Evolutionary conservation across 2,329 filamentous ascomycete species (phyloP), one percentile per base, ranked within the genome.

Genomic region (Xylaria sp.): DNA sequence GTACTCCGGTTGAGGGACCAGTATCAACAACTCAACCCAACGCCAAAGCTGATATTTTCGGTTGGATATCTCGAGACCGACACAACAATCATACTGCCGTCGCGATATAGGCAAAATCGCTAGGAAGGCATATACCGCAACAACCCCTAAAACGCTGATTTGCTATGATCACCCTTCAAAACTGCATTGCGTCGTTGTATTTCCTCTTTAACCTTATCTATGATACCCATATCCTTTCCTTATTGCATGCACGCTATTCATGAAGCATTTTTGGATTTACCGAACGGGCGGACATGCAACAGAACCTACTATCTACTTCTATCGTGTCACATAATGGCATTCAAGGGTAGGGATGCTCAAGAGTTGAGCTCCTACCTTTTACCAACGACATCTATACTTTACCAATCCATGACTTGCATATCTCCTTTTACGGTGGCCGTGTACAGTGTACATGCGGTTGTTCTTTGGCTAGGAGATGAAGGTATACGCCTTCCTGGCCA

Each of bases 11-110:
- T 73, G 70, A 82, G 70, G 60, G 75, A 72, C 64, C 73, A 30
- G 45, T 71, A 13, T 48, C 74, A 12, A 69, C 68, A 36, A 67
- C 73, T 75, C 36, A 73, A 72, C 13, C 74, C 71, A 56, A 75
- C 71, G 72, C 76, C 48, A 78, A 78, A 57, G 74, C 77, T 4
- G 84, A 86, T 62, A 75, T 86, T 13, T 86, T 86, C 64, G 81
- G 79, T 41, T 86, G 84, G 84, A 86, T 86, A 76, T 83, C 83
- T 4, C 80, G 84, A 71, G 83, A 85, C 63, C 80, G 84, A 46
- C 75, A 77, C 60, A 72, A 75, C 50, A 71, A 73, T 60, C 67
- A 65, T 32, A 65, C 68, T 10, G 57, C 73, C 15, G 66, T 76
- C 41, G 72, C 73, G 28, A 76, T 72, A 60, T 77, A 71, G 57